Percentiles rank a stretch among this genome's conserved stretches.
phyloP scores from a whole-genome alignment of 495 filamentous ascomycete genomes.

The Penicillium angulare region DNA sequence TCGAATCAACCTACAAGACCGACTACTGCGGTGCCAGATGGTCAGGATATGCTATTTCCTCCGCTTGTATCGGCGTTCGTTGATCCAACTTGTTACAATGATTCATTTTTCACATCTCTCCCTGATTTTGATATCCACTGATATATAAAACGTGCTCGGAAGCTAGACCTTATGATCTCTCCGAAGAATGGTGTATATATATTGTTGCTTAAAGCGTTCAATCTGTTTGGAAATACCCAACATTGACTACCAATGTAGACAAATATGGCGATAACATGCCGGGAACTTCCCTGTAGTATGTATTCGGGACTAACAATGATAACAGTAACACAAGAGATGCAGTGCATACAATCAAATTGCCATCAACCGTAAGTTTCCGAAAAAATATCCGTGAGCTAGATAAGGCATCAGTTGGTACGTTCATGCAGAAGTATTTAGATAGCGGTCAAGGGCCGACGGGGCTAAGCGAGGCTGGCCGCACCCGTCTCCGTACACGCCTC shows the following conservation, averaged over 20 bases:
- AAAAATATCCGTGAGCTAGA: too few species aligned
- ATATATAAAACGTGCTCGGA: neutral
- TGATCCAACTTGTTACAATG: constrained; percentile 36
- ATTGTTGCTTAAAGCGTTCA: too few species aligned
- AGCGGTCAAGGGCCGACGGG: neutral
- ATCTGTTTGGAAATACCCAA: too few species aligned
- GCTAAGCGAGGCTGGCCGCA: neutral
- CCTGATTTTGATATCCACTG: constrained; percentile 30
- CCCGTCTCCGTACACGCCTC: neutral
- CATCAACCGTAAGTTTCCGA: too few species aligned
- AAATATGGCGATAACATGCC: too few species aligned
- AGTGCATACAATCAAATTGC: too few species aligned
- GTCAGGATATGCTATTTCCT: constrained; percentile 27
- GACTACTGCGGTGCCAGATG: constrained; percentile 17
- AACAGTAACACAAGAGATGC: too few species aligned
- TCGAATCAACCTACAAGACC: constrained; percentile 14
- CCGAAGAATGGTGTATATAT: neutral
- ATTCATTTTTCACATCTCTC: constrained; percentile 30
- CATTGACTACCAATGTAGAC: too few species aligned
- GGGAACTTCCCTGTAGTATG: too few species aligned
- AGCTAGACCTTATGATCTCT: neutral
- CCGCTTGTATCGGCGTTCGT: constrained; percentile 29
- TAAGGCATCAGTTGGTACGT: too few species aligned
- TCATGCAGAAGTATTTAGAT: neutral
- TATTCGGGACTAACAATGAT: too few species aligned